Conservation (phyloP, 352 stramenopile species). For the Ophiocytium majus region DNA sequence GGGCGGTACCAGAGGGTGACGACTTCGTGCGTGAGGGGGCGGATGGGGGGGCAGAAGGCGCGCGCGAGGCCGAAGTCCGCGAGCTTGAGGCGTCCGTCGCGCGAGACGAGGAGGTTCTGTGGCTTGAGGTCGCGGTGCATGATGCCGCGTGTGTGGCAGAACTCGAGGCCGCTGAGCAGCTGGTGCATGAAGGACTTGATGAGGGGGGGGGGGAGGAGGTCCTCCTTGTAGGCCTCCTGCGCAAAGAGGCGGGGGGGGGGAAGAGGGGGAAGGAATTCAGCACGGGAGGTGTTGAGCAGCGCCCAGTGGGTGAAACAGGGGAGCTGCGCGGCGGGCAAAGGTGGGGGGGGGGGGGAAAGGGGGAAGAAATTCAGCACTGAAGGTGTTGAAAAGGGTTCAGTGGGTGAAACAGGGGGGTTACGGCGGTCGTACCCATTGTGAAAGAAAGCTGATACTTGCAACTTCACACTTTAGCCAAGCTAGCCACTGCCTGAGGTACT, state of each 20-base stretch:
- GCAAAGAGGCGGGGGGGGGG: conserved; percentile 63
- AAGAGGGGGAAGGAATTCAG: background rate
- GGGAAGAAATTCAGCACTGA: background rate
- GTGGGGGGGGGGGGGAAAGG: background rate
- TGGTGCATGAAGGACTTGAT: conserved; percentile 78
- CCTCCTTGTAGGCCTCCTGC: conserved; percentile 87
- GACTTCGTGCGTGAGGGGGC: conserved; percentile 92
- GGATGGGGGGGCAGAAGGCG: conserved; percentile 92
- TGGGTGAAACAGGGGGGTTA: background rate
- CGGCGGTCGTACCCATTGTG: background rate
- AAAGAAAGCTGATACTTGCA: background rate
- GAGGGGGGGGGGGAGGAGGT: conserved; percentile 57
- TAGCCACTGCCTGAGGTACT: no score
- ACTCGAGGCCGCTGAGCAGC: conserved; percentile 71
- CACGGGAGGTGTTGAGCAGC: background rate
- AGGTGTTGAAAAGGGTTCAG: background rate
- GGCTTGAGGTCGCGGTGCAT: conserved; percentile 90
- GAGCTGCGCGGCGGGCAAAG: background rate
- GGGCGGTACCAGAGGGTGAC: conserved; percentile 85
- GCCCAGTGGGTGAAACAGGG: background rate
- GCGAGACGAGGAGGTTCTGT: conserved; percentile 92
- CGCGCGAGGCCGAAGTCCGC: conserved; percentile 96
- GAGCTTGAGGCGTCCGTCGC: conserved; percentile 90
- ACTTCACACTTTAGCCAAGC: no score
- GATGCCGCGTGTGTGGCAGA: conserved; percentile 75